A percentile compares a stretch with the other conserved stretches of the same genome.
phyloP scores from a whole-genome alignment of 306 rosid species.

The Sophora flavescens region DNA sequence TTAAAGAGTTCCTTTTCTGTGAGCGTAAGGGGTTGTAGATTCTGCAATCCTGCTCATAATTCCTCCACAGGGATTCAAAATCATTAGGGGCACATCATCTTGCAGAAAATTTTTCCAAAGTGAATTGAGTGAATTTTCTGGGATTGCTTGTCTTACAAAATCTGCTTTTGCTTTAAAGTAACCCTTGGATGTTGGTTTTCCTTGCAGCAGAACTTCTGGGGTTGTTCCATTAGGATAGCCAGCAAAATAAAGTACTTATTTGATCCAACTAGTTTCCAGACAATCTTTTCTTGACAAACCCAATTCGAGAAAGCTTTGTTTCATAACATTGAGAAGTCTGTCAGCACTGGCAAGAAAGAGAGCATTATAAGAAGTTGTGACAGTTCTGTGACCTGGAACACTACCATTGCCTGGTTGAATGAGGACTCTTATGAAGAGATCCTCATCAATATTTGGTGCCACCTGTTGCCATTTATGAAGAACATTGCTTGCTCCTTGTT shows the following conservation, averaged over 20 bases:
- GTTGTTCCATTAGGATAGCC: slow-evolving; percentile 50
- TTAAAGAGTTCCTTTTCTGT: slow-evolving; percentile 60
- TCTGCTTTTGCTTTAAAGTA: slow-evolving; percentile 79
- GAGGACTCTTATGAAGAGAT: slow-evolving; percentile 58
- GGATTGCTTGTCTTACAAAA: slow-evolving; percentile 60
- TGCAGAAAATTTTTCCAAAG: slow-evolving; percentile 57
- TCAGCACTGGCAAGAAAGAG: slow-evolving; percentile 58
- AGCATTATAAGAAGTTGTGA: slow-evolving; percentile 48
- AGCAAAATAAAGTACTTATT: slow-evolving; percentile 63
- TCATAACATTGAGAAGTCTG: slow-evolving; percentile 54
- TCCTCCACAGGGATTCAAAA: slow-evolving; percentile 74
- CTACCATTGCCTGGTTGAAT: slow-evolving; percentile 41
- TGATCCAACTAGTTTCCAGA: slow-evolving; percentile 70
- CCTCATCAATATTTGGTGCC: slow-evolving; percentile 56
- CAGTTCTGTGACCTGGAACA: slow-evolving; percentile 47
- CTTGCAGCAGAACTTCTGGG: slow-evolving; percentile 53
- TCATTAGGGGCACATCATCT: slow-evolving; percentile 48
- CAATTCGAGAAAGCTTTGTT: slow-evolving; percentile 61
- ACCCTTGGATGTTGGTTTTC: slow-evolving; percentile 45
- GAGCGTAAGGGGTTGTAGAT: slow-evolving; percentile 69
- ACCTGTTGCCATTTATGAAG: slow-evolving; percentile 66
- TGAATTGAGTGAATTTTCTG: slow-evolving; percentile 47
- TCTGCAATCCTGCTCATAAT: slow-evolving; percentile 59
- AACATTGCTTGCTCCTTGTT: slow-evolving; percentile 60
- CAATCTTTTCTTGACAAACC: slow-evolving; percentile 60